phyloP scores from a whole-genome alignment of 192 early-diverging fungal genomes.

The Entophlyctis luteolus region DNA sequence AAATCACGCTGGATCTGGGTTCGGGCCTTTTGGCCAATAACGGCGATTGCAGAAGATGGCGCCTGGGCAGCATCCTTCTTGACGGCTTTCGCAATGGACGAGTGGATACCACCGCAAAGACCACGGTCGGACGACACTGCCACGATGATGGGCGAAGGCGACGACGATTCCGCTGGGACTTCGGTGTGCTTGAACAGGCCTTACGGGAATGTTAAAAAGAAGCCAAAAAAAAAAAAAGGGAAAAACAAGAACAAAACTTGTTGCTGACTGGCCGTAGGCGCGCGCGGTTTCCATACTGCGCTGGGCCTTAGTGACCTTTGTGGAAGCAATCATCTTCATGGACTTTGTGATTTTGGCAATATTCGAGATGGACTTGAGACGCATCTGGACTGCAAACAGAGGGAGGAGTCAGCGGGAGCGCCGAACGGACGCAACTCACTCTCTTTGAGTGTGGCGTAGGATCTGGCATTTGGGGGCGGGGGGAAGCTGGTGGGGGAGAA shows the following conservation, averaged over 20 bases:
- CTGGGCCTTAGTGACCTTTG: constrained; percentile 91
- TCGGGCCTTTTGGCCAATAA: constrained; percentile 88
- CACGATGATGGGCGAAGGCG: constrained; percentile 72
- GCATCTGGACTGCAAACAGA: constrained; percentile 37
- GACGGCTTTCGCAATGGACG: constrained; percentile 80
- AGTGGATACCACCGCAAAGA: constrained; percentile 99
- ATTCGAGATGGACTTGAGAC: constrained; percentile 94
- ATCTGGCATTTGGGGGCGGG: too few relatives aligned
- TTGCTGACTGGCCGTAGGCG: constrained; percentile 61
- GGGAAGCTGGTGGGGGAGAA: too few relatives aligned
- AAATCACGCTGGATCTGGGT: constrained; percentile 76
- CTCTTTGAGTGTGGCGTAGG: constrained; percentile 28
- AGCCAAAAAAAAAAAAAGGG: too few relatives aligned
- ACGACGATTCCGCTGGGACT: constrained; percentile 58
- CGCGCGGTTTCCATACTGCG: constrained; percentile 84
- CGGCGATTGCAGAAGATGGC: constrained; percentile 53
- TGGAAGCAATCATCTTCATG: constrained; percentile 99
- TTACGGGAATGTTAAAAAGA: too few relatives aligned
- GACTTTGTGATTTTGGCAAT: constrained; percentile 99
- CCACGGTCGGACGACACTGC: constrained; percentile 93
- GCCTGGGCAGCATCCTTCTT: constrained; percentile 58
- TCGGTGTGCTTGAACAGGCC: constrained; percentile 73
- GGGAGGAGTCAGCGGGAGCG: background rate
- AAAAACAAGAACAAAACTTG: too few relatives aligned
- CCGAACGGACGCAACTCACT: constrained; percentile 14